Percentiles rank a stretch among this genome's conserved stretches.
Evolutionary conservation across 148 eudicot genomes (phyloP).

Genomic region (Chenopodium suecicum): DNA sequence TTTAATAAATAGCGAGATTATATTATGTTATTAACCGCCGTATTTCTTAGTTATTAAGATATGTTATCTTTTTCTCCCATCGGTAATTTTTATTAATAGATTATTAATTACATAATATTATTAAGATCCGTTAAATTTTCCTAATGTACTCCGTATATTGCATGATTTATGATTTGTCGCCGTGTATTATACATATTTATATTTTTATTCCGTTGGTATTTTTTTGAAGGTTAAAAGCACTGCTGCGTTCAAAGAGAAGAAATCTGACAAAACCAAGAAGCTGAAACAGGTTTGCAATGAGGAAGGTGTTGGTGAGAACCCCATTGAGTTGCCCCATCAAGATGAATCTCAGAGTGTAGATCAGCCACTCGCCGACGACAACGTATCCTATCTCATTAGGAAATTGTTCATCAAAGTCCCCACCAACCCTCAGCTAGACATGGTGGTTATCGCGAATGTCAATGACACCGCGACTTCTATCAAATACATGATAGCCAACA

Average conservation of each 20-base stretch:
- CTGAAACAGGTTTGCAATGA: constrained; percentile 17
- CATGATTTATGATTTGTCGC: too few species aligned
- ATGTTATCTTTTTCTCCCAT: background rate
- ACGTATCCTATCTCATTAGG: background rate
- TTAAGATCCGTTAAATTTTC: too few species aligned
- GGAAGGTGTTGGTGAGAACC: too few species aligned
- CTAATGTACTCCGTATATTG: too few species aligned
- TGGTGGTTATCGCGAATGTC: constrained; percentile 2
- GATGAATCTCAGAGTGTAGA: constrained; percentile 20
- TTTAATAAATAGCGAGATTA: background rate
- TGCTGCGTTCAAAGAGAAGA: constrained; percentile 20
- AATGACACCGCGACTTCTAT: constrained; percentile 25
- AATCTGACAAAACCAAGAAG: constrained; percentile 6
- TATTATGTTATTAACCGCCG: background rate
- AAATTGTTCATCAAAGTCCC: constrained; percentile 24
- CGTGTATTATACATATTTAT: too few species aligned
- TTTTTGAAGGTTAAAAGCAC: constrained; percentile 27
- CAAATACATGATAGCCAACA: constrained; percentile 16
- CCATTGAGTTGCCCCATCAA: too few species aligned
- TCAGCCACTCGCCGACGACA: constrained; percentile 23
- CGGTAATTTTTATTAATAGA: background rate
- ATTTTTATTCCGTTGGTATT: too few species aligned
- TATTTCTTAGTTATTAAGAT: background rate
- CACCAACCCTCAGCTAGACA: background rate
- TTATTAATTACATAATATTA: too few species aligned